A percentile compares a stretch with the other conserved stretches of the same genome.
Evolutionary conservation across 2,329 filamentous ascomycete species (phyloP).

Genomic region (Xylariaceae sp.): DNA sequence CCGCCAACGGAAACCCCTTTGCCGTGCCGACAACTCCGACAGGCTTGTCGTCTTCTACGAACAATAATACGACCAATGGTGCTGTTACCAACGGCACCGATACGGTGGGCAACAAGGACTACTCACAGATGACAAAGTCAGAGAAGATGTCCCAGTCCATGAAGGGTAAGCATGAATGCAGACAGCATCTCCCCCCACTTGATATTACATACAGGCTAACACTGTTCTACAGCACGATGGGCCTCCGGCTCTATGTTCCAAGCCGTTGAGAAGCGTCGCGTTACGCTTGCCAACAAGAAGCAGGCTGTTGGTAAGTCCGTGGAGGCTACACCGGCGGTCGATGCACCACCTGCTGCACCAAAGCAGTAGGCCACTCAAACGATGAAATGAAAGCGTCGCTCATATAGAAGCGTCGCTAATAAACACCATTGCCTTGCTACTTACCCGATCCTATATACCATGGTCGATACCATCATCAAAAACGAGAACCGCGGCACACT

Average conservation of each 20-base stretch:
- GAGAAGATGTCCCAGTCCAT: constrained; percentile 63
- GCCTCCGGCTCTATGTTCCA: constrained; percentile 55
- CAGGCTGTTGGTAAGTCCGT: constrained; percentile 34
- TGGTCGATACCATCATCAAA: too few species aligned
- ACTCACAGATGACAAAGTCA: constrained; percentile 57
- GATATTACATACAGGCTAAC: constrained; percentile 21
- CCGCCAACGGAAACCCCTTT: constrained; percentile 18
- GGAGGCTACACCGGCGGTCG: constrained; percentile 15
- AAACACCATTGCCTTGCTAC: too few species aligned
- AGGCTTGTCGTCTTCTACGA: constrained; percentile 15
- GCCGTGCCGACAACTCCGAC: constrained; percentile 21
- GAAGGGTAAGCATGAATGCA: constrained; percentile 44
- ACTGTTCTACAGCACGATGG: constrained; percentile 46
- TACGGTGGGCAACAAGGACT: constrained; percentile 45
- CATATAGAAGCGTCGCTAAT: too few species aligned
- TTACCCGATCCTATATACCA: too few species aligned
- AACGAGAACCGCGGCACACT: too few species aligned
- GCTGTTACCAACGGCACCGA: constrained; percentile 32
- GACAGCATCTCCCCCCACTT: not conserved
- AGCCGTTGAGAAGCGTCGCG: constrained; percentile 57
- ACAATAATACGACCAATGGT: constrained; percentile 25
- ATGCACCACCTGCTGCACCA: constrained; percentile 3
- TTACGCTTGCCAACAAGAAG: constrained; percentile 56
- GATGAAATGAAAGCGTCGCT: not conserved
- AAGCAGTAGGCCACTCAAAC: constrained; percentile 3